Base-by-base conservation (phyloP, 169 alveolate species). In the Cryptosporidium ubiquitum region DNA sequence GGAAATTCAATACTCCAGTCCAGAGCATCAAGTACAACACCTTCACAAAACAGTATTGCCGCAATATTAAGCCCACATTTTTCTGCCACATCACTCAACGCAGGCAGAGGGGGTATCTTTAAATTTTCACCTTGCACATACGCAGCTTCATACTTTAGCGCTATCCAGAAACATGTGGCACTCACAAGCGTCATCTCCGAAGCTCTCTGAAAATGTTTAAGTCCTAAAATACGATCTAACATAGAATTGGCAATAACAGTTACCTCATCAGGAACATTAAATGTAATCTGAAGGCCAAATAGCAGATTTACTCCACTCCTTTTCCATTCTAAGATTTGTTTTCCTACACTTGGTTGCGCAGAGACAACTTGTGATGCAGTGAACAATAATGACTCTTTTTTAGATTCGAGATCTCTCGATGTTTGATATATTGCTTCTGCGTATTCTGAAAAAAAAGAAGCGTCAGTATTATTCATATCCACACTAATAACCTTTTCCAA, bases 371-470 rank as follows among this genome's bases (percentile, higher is more conserved):
- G 89, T 39, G 89, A 79, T 5, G 89, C 89, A 16, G 89, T 79
- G 51, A 79, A 79, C n/a, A 58, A 61, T 42, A 79, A 47, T 23
- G 89, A 31, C 33, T 79, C 89, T 37, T 79, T 58, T 7, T 61
- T 61, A 20, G 75, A 79, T 40, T 79, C 89, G 33, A 44, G 60
- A 35, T 79, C 74, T 29, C 89, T 58, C 9, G 89, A 79, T n/a
- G 89, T 79, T 40, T 79, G 89, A 64, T 79, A 79, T 40, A 79
- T 79, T 7, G 75, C 89, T 35, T 79, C 89, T 79, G 89, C 89
- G 61, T 79, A 79, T 61, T 79, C 89, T 26, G 89, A 79, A 58
- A 79, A 79, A 64, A 44, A 79, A 7, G 61, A 79, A 12, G 89
- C 69, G n/a, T 79, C 89, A 4, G 73, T 61, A 58, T 79, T 79